phyloP scores from a whole-genome alignment of 1,284 basidiomycete species.

The Papiliotrema nemorosa region DNA sequence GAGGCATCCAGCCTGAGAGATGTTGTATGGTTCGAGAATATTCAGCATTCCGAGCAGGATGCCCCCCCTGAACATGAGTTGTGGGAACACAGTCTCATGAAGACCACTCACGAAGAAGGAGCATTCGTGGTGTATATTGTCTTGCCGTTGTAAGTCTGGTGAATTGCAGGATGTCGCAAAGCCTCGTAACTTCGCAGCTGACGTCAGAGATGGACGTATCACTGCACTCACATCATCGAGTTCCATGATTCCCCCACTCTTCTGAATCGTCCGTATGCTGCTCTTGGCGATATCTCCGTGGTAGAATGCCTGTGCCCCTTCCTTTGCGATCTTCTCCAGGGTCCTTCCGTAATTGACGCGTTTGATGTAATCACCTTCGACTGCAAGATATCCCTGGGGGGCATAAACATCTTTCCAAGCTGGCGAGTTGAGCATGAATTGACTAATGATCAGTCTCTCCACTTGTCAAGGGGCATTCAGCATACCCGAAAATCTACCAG shows the following conservation, averaged over 20 bases:
- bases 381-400: conserved; percentile 65
- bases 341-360: conserved; percentile 56
- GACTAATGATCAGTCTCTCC: conserved; percentile 35
- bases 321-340: conserved; percentile 38
- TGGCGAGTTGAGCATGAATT: conserved; percentile 67
- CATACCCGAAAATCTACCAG: conserved; percentile 8
- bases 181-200: conserved; percentile 58
- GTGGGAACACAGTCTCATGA: not conserved
- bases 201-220: not conserved
- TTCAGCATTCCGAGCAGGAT: conserved; percentile 46
- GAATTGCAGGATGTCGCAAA: conserved; percentile 66
- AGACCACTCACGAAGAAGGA: conserved; percentile 59
- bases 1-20: conserved; percentile 25
- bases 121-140: conserved; percentile 79
- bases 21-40: conserved; percentile 37
- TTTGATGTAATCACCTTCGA: conserved; percentile 68
- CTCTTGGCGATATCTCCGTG: conserved; percentile 43
- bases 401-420: conserved; percentile 80
- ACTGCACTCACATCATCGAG: conserved; percentile 36
- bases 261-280: conserved; percentile 35
- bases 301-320: conserved; percentile 46
- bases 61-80: conserved; percentile 24
- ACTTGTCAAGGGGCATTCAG: conserved; percentile 41
- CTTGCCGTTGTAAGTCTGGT: conserved; percentile 69
- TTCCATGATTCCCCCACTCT: conserved; percentile 42